These are phyloP conservation scores for Epichloe amarillans DNA, from an alignment of 2,329 filamentous ascomycete species.

Conservation along the genomic window DNA sequence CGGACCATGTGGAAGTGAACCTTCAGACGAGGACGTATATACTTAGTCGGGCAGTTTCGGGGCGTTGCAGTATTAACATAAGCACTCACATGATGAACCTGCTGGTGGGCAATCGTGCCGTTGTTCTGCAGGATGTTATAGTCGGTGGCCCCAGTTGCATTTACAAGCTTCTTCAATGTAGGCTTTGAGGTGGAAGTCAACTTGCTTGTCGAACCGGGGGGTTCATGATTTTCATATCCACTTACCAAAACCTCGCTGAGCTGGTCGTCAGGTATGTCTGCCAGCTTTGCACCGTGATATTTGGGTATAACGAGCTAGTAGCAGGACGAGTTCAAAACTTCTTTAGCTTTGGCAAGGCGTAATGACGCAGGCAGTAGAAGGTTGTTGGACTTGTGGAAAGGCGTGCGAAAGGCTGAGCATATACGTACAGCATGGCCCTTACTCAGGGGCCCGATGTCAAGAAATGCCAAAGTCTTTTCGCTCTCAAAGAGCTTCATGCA, in stretches of 20 bases:
- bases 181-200: slow-evolving; percentile 14
- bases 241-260: slow-evolving; percentile 68
- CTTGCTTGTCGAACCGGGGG: neutral
- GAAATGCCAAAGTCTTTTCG: slow-evolving; percentile 85
- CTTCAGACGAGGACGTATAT: slow-evolving; percentile 24
- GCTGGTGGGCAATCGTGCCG: slow-evolving; percentile 78
- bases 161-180: slow-evolving; percentile 67
- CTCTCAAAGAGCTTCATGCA: slow-evolving; percentile 94
- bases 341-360: neutral
- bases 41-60: neutral
- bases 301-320: slow-evolving; percentile 88
- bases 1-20: slow-evolving; percentile 88
- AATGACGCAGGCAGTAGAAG: neutral
- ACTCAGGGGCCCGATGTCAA: slow-evolving; percentile 86
- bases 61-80: neutral
- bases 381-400: neutral
- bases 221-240: neutral
- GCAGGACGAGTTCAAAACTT: neutral
- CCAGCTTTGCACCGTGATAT: slow-evolving; percentile 79
- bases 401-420: no score
- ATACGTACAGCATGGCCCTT: slow-evolving; percentile 74
- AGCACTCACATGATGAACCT: slow-evolving; percentile 69
- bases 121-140: slow-evolving; percentile 98
- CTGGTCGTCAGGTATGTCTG: slow-evolving; percentile 83
- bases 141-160: slow-evolving; percentile 60